A percentile compares a stretch with the other conserved stretches of the same genome.
phyloP scores from a whole-genome alignment of 805 yeast genomes.

The Jamesozyma lodderae region DNA sequence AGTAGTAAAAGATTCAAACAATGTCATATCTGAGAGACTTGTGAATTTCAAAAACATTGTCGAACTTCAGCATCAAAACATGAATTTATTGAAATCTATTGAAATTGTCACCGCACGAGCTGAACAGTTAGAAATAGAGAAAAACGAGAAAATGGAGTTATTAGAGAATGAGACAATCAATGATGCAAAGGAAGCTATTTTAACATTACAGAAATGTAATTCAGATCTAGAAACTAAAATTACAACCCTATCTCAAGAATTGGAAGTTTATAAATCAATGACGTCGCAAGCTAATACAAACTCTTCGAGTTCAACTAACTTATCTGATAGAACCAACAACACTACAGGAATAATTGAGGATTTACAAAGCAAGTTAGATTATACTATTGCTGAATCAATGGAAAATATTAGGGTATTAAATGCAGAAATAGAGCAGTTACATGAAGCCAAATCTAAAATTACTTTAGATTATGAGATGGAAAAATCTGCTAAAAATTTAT shows the following conservation, averaged over 20 bases:
- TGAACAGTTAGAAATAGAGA: conserved; percentile 55
- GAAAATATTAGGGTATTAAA: conserved; percentile 43
- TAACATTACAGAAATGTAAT: conserved; percentile 52
- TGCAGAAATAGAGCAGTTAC: conserved; percentile 34
- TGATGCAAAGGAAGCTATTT: conserved; percentile 63
- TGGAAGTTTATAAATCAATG: conserved; percentile 46
- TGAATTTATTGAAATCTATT: conserved; percentile 55
- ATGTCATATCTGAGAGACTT: conserved; percentile 59
- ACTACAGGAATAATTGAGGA: conserved; percentile 15
- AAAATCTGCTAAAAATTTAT: conserved; percentile 44
- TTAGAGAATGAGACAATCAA: conserved; percentile 40
- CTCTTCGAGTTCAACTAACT: neutral
- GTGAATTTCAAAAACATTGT: conserved; percentile 57
- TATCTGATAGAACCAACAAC: neutral
- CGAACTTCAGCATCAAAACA: conserved; percentile 66
- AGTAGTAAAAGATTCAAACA: conserved; percentile 58
- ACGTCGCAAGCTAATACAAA: conserved; percentile 12
- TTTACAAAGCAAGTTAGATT: conserved; percentile 18
- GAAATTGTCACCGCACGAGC: conserved; percentile 41
- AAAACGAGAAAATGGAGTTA: conserved; percentile 20
- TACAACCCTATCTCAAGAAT: conserved; percentile 50
- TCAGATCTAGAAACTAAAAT: conserved; percentile 42
- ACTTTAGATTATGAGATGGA: conserved; percentile 44
- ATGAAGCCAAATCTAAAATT: conserved; percentile 38
- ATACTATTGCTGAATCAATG: conserved; percentile 30